These are phyloP conservation scores for Biscutella laevigata DNA, from an alignment of 441 rosid genomes.

Conservation along the genomic window DNA sequence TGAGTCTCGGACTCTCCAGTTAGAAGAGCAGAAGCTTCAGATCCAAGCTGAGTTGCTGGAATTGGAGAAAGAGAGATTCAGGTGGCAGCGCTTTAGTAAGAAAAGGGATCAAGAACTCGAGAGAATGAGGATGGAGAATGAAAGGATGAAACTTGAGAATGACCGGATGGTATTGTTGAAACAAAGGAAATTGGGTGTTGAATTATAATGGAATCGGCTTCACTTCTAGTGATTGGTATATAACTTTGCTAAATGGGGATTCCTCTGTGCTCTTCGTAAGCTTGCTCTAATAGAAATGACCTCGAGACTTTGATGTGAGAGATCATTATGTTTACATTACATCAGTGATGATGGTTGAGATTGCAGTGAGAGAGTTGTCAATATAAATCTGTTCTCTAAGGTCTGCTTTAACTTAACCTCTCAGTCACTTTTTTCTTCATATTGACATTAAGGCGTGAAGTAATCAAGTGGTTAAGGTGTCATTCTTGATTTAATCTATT, in stretches of 20 bases:
- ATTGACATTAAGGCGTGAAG: not conserved
- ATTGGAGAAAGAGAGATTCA: slow-evolving; percentile 66
- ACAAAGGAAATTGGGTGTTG: slow-evolving; percentile 48
- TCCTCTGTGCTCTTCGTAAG: not conserved
- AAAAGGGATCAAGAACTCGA: slow-evolving; percentile 73
- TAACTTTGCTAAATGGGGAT: not conserved
- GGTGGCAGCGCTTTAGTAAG: slow-evolving; percentile 79
- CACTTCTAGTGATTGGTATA: slow-evolving; percentile 2
- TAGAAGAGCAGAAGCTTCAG: slow-evolving; percentile 71
- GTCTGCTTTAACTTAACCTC: not conserved
- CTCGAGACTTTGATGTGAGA: slow-evolving; percentile 21
- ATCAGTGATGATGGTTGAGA: not conserved
- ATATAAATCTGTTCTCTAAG: not conserved
- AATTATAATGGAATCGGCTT: not conserved
- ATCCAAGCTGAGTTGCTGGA: slow-evolving; percentile 66
- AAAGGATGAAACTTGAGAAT: slow-evolving; percentile 83
- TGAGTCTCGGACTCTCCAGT: slow-evolving; percentile 54
- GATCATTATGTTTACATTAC: slow-evolving; percentile 14
- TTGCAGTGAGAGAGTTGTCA: not conserved
- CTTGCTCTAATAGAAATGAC: slow-evolving; percentile 4
- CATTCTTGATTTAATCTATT: slow-evolving; percentile 1
- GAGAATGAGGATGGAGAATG: slow-evolving; percentile 65
- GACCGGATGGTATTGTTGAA: slow-evolving; percentile 64
- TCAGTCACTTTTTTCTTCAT: not conserved
- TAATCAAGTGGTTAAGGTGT: not conserved